These are phyloP conservation scores for Wickerhamomyces silvicola DNA, from an alignment of 805 yeast species.

Conservation along the genomic window DNA sequence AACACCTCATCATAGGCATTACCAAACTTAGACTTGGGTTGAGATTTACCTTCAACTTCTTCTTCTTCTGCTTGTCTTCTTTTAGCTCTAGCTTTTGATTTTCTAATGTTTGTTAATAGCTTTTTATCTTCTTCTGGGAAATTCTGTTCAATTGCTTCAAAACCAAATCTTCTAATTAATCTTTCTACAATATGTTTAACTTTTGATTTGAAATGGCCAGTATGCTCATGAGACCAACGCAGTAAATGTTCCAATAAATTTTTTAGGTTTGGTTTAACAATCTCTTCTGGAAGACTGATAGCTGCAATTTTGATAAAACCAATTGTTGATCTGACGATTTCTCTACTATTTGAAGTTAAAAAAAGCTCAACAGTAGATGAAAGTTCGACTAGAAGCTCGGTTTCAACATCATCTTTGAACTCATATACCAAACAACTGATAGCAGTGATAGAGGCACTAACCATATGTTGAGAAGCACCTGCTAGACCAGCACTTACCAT, in stretches of 20 bases:
- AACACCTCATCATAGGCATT: constrained; percentile 92
- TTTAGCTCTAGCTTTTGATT: constrained; percentile 77
- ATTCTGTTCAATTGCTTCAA: constrained; percentile 68
- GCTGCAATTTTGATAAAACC: constrained; percentile 92
- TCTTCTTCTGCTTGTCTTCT: constrained; percentile 51
- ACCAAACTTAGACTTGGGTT: constrained; percentile 46
- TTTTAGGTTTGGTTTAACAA: constrained; percentile 59
- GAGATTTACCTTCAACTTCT: constrained; percentile 24
- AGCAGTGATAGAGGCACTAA: constrained; percentile 92
- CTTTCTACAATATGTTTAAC: constrained; percentile 92
- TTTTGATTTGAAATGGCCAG: constrained; percentile 88
- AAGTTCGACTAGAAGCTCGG: constrained; percentile 61
- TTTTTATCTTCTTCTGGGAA: constrained; percentile 91
- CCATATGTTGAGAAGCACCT: constrained; percentile 91
- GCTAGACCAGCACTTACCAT: constrained; percentile 96
- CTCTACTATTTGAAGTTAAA: constrained; percentile 84
- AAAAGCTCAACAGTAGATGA: constrained; percentile 84
- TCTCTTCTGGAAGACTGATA: constrained; percentile 71
- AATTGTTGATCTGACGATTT: constrained; percentile 88
- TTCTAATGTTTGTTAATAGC: constrained; percentile 77
- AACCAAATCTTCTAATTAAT: constrained; percentile 84
- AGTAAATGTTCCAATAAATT: constrained; percentile 66
- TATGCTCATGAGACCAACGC: constrained; percentile 94
- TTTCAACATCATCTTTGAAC: constrained; percentile 60
- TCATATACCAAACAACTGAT: constrained; percentile 82